A percentile compares a stretch with the other conserved stretches of the same genome.
Evolutionary conservation across 2,329 filamentous ascomycete genomes (phyloP).

Genomic region (Ascochyta koolunga): DNA sequence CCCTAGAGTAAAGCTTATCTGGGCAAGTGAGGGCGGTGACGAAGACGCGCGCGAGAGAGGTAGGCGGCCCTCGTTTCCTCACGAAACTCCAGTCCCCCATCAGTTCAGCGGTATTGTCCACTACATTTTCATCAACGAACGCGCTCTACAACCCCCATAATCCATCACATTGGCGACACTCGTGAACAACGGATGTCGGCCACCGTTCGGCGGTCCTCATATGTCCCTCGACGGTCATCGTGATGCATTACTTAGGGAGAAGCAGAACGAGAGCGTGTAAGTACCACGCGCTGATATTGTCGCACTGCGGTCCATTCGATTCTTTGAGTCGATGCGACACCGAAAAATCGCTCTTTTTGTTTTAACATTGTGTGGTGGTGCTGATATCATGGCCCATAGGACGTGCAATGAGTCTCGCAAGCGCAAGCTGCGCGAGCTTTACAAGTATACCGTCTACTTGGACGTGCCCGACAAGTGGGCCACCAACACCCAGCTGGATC

Average conservation of each 20-base stretch:
- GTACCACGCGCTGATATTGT: slow-evolving; percentile 42
- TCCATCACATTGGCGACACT: slow-evolving; percentile 50
- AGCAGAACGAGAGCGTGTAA: slow-evolving; percentile 54
- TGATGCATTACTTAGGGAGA: slow-evolving; percentile 49
- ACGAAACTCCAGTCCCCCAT: slow-evolving; percentile 32
- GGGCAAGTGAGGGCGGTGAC: slow-evolving; percentile 23
- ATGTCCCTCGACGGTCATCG: slow-evolving; percentile 56
- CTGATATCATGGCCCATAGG: slow-evolving; percentile 45
- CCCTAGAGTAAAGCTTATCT: slow-evolving; percentile 35
- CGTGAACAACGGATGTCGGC: slow-evolving; percentile 57
- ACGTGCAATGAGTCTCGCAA: slow-evolving; percentile 77
- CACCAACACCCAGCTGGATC: slow-evolving; percentile 59
- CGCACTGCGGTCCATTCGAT: slow-evolving; percentile 36
- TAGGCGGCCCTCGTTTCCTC: slow-evolving; percentile 32
- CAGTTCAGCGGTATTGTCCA: slow-evolving; percentile 36
- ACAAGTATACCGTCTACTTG: slow-evolving; percentile 70
- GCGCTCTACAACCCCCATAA: slow-evolving; percentile 36
- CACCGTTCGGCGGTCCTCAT: slow-evolving; percentile 48
- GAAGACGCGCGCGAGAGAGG: slow-evolving; percentile 8
- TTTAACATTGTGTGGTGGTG: slow-evolving; percentile 47
- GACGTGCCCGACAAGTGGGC: slow-evolving; percentile 53
- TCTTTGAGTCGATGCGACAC: slow-evolving; percentile 45
- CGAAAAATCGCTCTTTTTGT: slow-evolving; percentile 48
- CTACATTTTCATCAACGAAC: slow-evolving; percentile 45
- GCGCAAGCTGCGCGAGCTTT: slow-evolving; percentile 88